Percentiles rank a stretch among this genome's conserved stretches.
phyloP scores from a whole-genome alignment of 495 filamentous ascomycete species.

The Amniculicola lignicola region DNA sequence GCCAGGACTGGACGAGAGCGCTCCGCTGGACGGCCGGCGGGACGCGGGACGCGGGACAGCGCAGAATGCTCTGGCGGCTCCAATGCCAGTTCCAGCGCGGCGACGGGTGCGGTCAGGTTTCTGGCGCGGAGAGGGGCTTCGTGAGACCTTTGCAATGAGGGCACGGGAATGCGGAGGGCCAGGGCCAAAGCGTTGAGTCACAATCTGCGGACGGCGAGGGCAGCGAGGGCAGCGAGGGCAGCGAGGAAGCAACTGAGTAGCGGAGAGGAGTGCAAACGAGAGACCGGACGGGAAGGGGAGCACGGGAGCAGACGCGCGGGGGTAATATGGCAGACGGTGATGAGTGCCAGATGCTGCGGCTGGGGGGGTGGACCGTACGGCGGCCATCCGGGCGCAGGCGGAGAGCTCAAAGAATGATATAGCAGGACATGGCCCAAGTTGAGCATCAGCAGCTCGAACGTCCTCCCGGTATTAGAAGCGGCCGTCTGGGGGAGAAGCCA shows the following conservation, averaged over 20 bases:
- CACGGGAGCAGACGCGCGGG: background rate
- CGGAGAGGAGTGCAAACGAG: slow-evolving; percentile 27
- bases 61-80: background rate
- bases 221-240: background rate
- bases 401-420: slow-evolving; percentile 14
- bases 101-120: slow-evolving; percentile 21
- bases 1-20: background rate
- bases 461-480: background rate
- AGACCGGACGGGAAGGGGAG: slow-evolving; percentile 1
- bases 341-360: background rate
- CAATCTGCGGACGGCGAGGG: slow-evolving; percentile 10
- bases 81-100: slow-evolving; percentile 17
- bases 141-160: slow-evolving; percentile 17
- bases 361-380: too few species aligned
- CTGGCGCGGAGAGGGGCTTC: slow-evolving; percentile 5
- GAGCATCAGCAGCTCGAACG: slow-evolving; percentile 25
- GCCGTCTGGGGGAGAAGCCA: background rate
- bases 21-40: background rate
- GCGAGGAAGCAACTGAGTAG: too few species aligned
- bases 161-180: slow-evolving; percentile 16
- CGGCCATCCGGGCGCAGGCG: slow-evolving; percentile 18
- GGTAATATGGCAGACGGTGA: background rate
- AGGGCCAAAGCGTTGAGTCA: slow-evolving; percentile 31
- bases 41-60: background rate
- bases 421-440: slow-evolving; percentile 21